Evolutionary conservation across 2,329 filamentous ascomycete genomes (phyloP).

Genomic region (Calonectria crousiana): DNA sequence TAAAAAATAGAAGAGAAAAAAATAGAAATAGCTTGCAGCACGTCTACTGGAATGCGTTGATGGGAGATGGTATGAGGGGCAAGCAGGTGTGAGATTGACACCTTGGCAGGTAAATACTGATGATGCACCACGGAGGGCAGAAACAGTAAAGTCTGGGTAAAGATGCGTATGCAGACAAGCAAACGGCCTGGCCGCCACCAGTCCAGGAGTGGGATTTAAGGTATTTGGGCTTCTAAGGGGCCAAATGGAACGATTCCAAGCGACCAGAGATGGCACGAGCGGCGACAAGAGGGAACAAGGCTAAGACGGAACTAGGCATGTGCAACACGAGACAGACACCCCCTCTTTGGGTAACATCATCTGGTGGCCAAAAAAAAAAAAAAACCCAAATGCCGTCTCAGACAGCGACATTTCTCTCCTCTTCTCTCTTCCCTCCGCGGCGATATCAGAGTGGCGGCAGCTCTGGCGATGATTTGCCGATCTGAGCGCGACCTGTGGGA

Average conservation of each 20-base stretch:
- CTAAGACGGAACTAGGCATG: conserved; percentile 9
- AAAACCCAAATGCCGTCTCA: background rate
- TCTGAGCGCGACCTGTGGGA: background rate
- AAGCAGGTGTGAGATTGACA: background rate
- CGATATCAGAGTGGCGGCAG: background rate
- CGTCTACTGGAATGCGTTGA: background rate
- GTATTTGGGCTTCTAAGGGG: background rate
- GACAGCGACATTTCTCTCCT: conserved; percentile 1
- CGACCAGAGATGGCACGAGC: background rate
- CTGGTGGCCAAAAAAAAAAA: background rate
- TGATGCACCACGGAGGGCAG: background rate
- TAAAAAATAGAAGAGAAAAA: background rate
- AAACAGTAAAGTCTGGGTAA: background rate
- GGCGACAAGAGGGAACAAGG: background rate
- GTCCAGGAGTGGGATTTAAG: background rate
- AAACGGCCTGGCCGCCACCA: background rate
- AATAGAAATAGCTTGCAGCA: background rate
- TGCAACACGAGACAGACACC: conserved; percentile 8
- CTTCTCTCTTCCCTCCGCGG: background rate
- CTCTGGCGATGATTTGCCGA: background rate
- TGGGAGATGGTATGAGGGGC: background rate
- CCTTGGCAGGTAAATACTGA: background rate
- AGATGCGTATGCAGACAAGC: conserved; percentile 4
- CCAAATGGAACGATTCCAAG: background rate
- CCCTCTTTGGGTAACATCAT: background rate